Percentiles rank a stretch among this genome's conserved stretches.
These are phyloP conservation scores for Wickerhamiella hasegawae DNA, from an alignment of 805 yeast genomes.

Conservation along the genomic window DNA sequence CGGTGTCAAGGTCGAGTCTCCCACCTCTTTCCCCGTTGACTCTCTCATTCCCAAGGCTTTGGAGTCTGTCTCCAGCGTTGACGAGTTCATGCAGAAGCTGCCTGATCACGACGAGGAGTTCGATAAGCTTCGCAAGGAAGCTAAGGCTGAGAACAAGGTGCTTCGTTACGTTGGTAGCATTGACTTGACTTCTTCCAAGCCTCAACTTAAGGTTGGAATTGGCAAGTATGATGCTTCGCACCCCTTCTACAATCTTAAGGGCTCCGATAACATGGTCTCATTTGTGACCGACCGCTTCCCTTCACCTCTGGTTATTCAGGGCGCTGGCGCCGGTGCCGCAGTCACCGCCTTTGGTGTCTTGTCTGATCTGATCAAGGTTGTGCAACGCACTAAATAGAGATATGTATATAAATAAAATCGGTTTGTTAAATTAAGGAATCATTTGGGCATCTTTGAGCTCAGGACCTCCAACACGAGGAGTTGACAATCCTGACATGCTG, in stretches of 20 bases:
- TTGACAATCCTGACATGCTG: constrained; percentile 30
- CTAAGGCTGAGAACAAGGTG: constrained; percentile 71
- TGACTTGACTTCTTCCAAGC: constrained; percentile 43
- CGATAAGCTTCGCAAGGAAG: constrained; percentile 61
- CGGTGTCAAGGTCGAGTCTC: constrained; percentile 71
- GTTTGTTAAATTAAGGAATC: background rate
- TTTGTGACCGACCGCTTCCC: constrained; percentile 83
- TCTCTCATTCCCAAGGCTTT: constrained; percentile 80
- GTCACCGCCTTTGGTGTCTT: constrained; percentile 81
- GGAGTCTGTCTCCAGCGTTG: constrained; percentile 42
- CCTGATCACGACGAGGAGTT: constrained; percentile 74
- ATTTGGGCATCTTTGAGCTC: background rate
- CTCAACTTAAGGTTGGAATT: constrained; percentile 63
- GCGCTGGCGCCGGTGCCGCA: constrained; percentile 82
- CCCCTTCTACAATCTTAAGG: constrained; percentile 90
- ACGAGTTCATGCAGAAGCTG: constrained; percentile 63
- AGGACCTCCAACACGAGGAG: background rate
- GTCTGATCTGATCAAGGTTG: constrained; percentile 84
- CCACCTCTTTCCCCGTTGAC: constrained; percentile 86
- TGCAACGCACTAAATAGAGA: constrained; percentile 43
- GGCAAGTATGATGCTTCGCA: constrained; percentile 76
- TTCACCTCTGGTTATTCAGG: constrained; percentile 88
- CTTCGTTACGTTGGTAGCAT: constrained; percentile 87
- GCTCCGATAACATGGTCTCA: constrained; percentile 90
- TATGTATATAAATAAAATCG: background rate